A percentile compares a stretch with the other conserved stretches of the same genome.
Conservation (phyloP, 2,329 filamentous ascomycete genomes). For the Cercospora sesami region DNA sequence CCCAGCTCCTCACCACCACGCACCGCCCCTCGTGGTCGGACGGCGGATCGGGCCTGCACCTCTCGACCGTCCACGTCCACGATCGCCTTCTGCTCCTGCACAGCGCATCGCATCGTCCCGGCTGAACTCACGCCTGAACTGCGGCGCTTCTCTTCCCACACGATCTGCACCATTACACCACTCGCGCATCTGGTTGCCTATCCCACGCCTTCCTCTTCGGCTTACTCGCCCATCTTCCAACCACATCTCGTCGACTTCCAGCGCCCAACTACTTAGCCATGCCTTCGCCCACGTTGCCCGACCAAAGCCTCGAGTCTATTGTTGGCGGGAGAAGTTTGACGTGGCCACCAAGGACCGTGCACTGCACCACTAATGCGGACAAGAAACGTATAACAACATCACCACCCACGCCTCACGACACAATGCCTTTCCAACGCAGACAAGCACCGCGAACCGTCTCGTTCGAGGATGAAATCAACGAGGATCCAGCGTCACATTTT, state of each 20-base stretch:
- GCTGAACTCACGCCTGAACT: conserved; percentile 18
- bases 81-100: conserved; percentile 19
- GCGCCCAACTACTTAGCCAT: conserved; percentile 24
- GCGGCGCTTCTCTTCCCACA: conserved; percentile 12
- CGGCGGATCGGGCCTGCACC: conserved; percentile 17
- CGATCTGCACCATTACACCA: conserved; percentile 15
- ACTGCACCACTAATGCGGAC: conserved; percentile 12
- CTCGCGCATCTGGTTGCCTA: conserved; percentile 13
- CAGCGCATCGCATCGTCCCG: conserved; percentile 19
- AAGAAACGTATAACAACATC: conserved; percentile 25
- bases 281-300: conserved; percentile 21
- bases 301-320: conserved; percentile 19
- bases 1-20: background rate
- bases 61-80: conserved; percentile 1
- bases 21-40: background rate
- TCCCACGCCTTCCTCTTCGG: conserved; percentile 22
- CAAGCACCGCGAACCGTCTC: conserved; percentile 4
- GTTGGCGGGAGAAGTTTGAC: conserved; percentile 23
- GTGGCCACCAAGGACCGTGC: conserved; percentile 25
- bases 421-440: conserved; percentile 15
- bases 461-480: conserved; percentile 35
- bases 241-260: conserved; percentile 17
- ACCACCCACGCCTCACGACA: conserved; percentile 13
- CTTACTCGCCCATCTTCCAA: conserved; percentile 19
- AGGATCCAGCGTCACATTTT: conserved; percentile 37